A percentile compares a stretch with the other conserved stretches of the same genome.
Conservation (phyloP, 2,329 filamentous ascomycete genomes). For the Colletotrichum endophyticum region DNA sequence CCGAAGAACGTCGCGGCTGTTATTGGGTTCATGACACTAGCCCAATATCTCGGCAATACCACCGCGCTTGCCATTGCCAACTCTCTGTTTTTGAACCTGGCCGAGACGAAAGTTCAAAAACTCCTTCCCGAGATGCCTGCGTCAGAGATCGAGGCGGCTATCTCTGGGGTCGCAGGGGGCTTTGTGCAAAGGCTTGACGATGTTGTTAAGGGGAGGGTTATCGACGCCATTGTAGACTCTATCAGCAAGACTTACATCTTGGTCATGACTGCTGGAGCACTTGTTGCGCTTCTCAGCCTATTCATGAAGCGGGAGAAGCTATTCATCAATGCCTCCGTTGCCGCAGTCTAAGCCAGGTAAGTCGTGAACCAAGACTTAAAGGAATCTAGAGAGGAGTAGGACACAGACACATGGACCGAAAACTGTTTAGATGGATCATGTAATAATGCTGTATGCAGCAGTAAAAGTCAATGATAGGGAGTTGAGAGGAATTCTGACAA, state of each 20-base stretch:
- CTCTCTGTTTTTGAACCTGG: neutral
- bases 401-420: neutral
- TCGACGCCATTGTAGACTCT: neutral
- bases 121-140: neutral
- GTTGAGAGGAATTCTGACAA: neutral
- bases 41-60: neutral
- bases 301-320: constrained; percentile 39
- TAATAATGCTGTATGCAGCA: rapidly evolving
- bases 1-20: constrained; percentile 29
- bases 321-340: constrained; percentile 16
- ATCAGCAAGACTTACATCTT: constrained; percentile 29
- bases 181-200: neutral
- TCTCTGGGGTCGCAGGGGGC: neutral
- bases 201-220: neutral
- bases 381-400: neutral
- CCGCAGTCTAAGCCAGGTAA: neutral
- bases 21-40: constrained; percentile 37
- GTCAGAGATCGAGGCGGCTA: neutral
- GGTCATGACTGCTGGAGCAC: constrained; percentile 33
- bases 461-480: neutral
- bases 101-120: neutral
- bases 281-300: constrained; percentile 31
- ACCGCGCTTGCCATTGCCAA: neutral
- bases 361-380: neutral
- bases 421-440: rapidly evolving